Conservation (phyloP, 805 yeast genomes). For the Clavispora santaluciae region DNA sequence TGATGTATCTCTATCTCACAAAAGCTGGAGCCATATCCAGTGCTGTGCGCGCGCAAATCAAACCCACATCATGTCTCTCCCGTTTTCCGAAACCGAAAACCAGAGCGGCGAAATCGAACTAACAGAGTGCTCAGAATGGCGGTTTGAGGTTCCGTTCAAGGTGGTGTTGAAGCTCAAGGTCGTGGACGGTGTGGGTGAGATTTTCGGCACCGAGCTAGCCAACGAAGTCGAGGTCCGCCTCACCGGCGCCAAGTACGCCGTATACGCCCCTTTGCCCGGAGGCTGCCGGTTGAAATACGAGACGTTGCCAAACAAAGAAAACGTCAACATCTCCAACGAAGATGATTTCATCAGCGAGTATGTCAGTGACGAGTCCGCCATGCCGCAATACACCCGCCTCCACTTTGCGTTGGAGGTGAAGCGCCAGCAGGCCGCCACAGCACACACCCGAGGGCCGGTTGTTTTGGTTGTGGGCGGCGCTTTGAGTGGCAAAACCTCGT, state of each 20-base stretch:
- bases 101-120: conserved; percentile 20
- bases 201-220: conserved; percentile 90
- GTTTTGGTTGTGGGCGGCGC: conserved; percentile 71
- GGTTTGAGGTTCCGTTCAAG: conserved; percentile 61
- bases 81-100: neutral
- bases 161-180: conserved; percentile 49
- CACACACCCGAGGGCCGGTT: conserved; percentile 40
- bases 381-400: conserved; percentile 59
- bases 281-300: conserved; percentile 60
- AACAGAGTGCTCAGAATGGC: conserved; percentile 61
- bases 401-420: conserved; percentile 70
- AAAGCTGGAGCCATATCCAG: too few species aligned
- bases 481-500: conserved; percentile 73
- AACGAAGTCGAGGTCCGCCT: conserved; percentile 47
- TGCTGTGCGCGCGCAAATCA: neutral
- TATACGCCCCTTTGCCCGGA: conserved; percentile 43
- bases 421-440: conserved; percentile 29
- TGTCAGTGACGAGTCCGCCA: conserved; percentile 64
- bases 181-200: conserved; percentile 72
- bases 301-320: conserved; percentile 20
- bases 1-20: too few species aligned
- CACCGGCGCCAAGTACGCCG: conserved; percentile 34
- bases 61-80: neutral
- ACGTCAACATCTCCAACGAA: conserved; percentile 25
- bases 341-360: conserved; percentile 49